Conservation (phyloP, 306 rosid species). For the Trifolium dubium region DNA sequence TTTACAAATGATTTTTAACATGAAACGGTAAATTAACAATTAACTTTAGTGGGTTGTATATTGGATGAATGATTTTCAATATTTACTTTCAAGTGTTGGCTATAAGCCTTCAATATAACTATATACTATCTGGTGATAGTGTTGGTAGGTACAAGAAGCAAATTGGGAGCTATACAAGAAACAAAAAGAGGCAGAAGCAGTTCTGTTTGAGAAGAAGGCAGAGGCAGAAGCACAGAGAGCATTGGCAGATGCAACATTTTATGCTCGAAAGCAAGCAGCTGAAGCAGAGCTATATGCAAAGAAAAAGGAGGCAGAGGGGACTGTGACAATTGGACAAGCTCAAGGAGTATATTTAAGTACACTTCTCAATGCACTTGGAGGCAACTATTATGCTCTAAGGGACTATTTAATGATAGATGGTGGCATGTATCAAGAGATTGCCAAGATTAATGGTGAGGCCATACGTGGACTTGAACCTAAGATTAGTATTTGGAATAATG, state of each 20-base stretch:
- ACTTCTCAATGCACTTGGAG: conserved; percentile 41
- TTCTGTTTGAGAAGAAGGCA: conserved; percentile 41
- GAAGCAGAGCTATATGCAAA: conserved; percentile 41
- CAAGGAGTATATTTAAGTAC: conserved; percentile 36
- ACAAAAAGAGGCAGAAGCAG: conserved; percentile 46
- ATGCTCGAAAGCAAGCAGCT: conserved; percentile 31
- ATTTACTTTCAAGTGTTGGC: no score
- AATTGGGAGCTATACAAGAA: conserved; percentile 47
- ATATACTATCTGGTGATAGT: no score
- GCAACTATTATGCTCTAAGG: conserved; percentile 31
- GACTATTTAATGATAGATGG: conserved; percentile 46
- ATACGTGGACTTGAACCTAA: conserved; percentile 52
- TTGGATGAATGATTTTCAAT: no score
- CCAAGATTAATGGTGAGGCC: conserved; percentile 43
- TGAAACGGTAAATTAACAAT: no score
- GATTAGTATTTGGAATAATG: conserved; percentile 47
- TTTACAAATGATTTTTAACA: no score
- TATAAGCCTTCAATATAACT: no score
- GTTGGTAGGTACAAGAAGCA: conserved; percentile 48
- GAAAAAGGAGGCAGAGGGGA: conserved; percentile 37
- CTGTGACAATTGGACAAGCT: conserved; percentile 37
- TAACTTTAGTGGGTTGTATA: no score
- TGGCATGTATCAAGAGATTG: conserved; percentile 50
- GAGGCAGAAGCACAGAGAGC: conserved; percentile 47
- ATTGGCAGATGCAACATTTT: conserved; percentile 40